phyloP scores from a whole-genome alignment of 148 eudicot species.

The Agrostemma githago region DNA sequence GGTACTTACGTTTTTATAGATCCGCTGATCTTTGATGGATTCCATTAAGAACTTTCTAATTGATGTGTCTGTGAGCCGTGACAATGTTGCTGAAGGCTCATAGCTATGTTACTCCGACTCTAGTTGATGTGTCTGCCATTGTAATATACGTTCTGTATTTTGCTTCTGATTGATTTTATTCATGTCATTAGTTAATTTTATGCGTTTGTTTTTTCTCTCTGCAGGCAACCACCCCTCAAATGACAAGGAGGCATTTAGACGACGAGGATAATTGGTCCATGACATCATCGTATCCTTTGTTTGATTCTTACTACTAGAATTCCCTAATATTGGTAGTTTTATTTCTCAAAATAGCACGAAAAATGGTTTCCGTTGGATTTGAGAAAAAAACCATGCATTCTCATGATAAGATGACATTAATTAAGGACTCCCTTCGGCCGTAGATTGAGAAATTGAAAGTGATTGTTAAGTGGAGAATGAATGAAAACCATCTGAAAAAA shows the following conservation, averaged over 20 bases:
- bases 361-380: neutral
- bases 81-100: neutral
- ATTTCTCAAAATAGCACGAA: neutral
- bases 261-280: slow-evolving; percentile 86
- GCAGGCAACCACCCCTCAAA: slow-evolving; percentile 48
- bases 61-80: neutral
- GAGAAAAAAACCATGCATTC: neutral
- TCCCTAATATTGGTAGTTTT: neutral
- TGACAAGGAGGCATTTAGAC: slow-evolving; percentile 48
- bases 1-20: no score
- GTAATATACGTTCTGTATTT: no score
- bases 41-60: neutral
- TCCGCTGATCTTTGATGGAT: neutral
- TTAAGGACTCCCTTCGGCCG: neutral
- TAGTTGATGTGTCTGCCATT: neutral
- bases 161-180: neutral
- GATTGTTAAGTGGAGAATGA: neutral
- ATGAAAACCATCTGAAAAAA: neutral
- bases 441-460: neutral
- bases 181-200: neutral
- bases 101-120: neutral
- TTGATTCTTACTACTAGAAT: neutral
- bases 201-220: slow-evolving; percentile 10
- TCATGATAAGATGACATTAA: neutral
- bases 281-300: slow-evolving; percentile 85